A percentile compares a stretch with the other conserved stretches of the same genome.
Conservation (phyloP, 1,139 yeast species). For the Blastobotrys serpentis region DNA sequence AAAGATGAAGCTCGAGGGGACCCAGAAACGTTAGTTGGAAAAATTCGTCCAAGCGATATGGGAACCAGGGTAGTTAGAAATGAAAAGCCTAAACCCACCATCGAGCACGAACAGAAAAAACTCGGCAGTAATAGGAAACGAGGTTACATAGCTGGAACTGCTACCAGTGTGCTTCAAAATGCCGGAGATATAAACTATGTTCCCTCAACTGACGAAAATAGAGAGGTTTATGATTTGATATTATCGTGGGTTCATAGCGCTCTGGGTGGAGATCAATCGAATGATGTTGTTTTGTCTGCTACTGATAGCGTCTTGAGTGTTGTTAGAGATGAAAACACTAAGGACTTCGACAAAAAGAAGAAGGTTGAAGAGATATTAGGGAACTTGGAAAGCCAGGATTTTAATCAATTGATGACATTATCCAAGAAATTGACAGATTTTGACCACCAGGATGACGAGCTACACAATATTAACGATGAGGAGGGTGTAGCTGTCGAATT, state of each 20-base stretch:
- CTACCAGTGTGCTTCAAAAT: constrained; percentile 22
- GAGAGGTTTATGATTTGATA: constrained; percentile 46
- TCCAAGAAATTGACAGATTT: constrained; percentile 60
- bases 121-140: constrained; percentile 22
- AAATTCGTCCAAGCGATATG: constrained; percentile 62
- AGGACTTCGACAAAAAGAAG: constrained; percentile 43
- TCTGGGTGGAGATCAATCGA: constrained; percentile 55
- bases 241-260: constrained; percentile 50
- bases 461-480: constrained; percentile 41
- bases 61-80: constrained; percentile 52
- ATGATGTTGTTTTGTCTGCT: constrained; percentile 51
- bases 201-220: constrained; percentile 52
- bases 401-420: constrained; percentile 54
- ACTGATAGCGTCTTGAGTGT: constrained; percentile 67
- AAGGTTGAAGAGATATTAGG: constrained; percentile 52
- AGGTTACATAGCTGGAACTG: constrained; percentile 30
- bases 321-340: constrained; percentile 50
- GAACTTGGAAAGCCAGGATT: constrained; percentile 46
- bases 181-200: constrained; percentile 37
- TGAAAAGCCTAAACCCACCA: constrained; percentile 21
- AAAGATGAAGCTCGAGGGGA: constrained; percentile 53
- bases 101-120: constrained; percentile 22
- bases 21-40: constrained; percentile 72
- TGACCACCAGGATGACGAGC: constrained; percentile 34
- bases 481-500: constrained; percentile 46